Evolutionary conservation across 306 rosid species (phyloP).

Genomic region (Leucaena leucocephala): DNA sequence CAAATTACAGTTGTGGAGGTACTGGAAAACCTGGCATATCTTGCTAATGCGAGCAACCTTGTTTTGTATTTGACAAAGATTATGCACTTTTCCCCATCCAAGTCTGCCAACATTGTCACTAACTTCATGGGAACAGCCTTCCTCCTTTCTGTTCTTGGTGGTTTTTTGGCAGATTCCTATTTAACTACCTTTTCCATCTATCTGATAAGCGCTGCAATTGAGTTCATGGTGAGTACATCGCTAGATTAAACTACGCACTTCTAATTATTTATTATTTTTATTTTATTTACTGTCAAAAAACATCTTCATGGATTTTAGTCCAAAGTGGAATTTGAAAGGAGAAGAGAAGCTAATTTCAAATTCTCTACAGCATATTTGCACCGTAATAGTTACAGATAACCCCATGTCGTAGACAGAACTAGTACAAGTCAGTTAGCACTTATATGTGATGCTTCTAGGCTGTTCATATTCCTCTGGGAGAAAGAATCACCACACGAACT

Average conservation of each 20-base stretch:
- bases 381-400: neutral
- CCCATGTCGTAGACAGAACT: slow-evolving; percentile 3
- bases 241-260: neutral
- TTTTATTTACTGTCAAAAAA: slow-evolving; percentile 27
- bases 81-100: slow-evolving; percentile 72
- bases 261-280: neutral
- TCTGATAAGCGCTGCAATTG: slow-evolving; percentile 63
- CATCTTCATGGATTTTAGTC: slow-evolving; percentile 23
- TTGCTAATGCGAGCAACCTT: slow-evolving; percentile 87
- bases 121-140: slow-evolving; percentile 89
- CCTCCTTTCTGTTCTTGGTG: slow-evolving; percentile 86
- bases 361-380: neutral
- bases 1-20: slow-evolving; percentile 63
- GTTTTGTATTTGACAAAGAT: slow-evolving; percentile 65
- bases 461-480: slow-evolving; percentile 3
- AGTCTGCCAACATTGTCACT: slow-evolving; percentile 71
- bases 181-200: slow-evolving; percentile 67
- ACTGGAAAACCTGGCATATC: slow-evolving; percentile 78
- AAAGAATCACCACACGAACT: slow-evolving; percentile 12
- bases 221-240: slow-evolving; percentile 58
- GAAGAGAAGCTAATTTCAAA: neutral
- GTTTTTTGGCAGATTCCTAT: slow-evolving; percentile 76
- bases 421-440: neutral
- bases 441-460: slow-evolving; percentile 21
- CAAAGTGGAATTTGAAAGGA: neutral